Percentiles rank a stretch among this genome's conserved stretches.
These are phyloP conservation scores for Dendryphion nanum DNA, from an alignment of 2,329 filamentous ascomycete species.

Conservation along the genomic window DNA sequence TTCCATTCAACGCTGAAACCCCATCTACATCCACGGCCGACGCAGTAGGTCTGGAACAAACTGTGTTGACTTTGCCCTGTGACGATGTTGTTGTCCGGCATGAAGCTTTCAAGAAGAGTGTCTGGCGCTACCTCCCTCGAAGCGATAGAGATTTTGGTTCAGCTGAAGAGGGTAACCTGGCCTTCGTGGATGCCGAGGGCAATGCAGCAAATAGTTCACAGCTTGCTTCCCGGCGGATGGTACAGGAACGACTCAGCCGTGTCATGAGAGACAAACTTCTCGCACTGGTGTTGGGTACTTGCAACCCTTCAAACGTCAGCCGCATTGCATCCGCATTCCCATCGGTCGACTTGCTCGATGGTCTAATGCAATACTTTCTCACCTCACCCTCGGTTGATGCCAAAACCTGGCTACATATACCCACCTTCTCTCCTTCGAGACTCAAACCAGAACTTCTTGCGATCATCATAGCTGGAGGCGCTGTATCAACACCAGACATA, in stretches of 20 bases:
- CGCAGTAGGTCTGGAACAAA: conserved; percentile 10
- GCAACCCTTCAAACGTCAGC: conserved; percentile 49
- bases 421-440: conserved; percentile 56
- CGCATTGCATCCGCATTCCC: conserved; percentile 62
- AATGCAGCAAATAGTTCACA: conserved; percentile 27
- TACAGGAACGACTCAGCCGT: conserved; percentile 41
- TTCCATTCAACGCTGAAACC: conserved; percentile 39
- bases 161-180: conserved; percentile 39
- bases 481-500: conserved; percentile 55
- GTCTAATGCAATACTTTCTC: conserved; percentile 60
- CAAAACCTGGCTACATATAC: conserved; percentile 61
- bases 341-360: conserved; percentile 60
- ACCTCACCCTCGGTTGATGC: conserved; percentile 57
- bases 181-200: conserved; percentile 32
- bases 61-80: conserved; percentile 5
- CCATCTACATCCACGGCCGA: conserved; percentile 23
- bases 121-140: conserved; percentile 46
- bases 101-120: conserved; percentile 42
- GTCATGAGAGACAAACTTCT: conserved; percentile 59
- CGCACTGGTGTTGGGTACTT: conserved; percentile 62
- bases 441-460: conserved; percentile 61
- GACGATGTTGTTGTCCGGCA: conserved; percentile 23
- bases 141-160: conserved; percentile 21
- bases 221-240: conserved; percentile 36
- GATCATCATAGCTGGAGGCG: conserved; percentile 60